These are phyloP conservation scores for Metschnikowia baotianmanensis DNA, from an alignment of 805 yeast species.

Conservation along the genomic window DNA sequence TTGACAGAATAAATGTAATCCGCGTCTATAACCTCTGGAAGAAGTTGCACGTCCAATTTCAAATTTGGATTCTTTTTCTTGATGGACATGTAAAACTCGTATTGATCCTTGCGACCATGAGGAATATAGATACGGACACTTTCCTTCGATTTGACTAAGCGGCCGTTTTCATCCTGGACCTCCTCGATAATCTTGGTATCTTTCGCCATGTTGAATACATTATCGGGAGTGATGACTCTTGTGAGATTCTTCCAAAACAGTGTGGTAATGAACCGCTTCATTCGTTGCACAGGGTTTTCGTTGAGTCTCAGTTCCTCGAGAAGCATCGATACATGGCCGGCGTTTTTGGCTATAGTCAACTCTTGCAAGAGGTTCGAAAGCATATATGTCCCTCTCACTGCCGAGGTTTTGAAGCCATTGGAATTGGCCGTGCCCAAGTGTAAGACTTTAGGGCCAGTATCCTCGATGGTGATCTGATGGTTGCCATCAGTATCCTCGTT, in stretches of 20 bases:
- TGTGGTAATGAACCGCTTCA: slow-evolving; percentile 67
- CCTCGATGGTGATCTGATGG: slow-evolving; percentile 82
- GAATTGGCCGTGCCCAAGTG: slow-evolving; percentile 82
- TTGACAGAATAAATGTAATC: slow-evolving; percentile 75
- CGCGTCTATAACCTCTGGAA: slow-evolving; percentile 74
- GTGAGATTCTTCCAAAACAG: slow-evolving; percentile 82
- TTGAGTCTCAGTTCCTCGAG: slow-evolving; percentile 79
- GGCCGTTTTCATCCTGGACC: slow-evolving; percentile 31
- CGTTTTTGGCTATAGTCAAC: slow-evolving; percentile 77
- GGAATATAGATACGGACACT: slow-evolving; percentile 82
- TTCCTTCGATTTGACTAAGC: slow-evolving; percentile 40
- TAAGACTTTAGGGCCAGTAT: slow-evolving; percentile 79
- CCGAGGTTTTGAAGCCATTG: slow-evolving; percentile 69
- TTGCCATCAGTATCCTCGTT: slow-evolving; percentile 85
- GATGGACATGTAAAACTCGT: slow-evolving; percentile 58
- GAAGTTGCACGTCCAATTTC: slow-evolving; percentile 67
- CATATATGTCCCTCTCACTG: slow-evolving; percentile 86
- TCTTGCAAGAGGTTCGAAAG: slow-evolving; percentile 84
- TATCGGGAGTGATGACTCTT: slow-evolving; percentile 60
- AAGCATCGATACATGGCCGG: slow-evolving; percentile 74
- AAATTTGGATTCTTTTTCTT: slow-evolving; percentile 53
- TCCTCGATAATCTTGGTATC: slow-evolving; percentile 74
- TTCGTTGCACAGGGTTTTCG: slow-evolving; percentile 82
- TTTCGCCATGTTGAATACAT: slow-evolving; percentile 65
- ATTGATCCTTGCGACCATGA: slow-evolving; percentile 64